Base-by-base conservation (phyloP, 352 stramenopile genomes). In the Pythium plurisporium region DNA sequence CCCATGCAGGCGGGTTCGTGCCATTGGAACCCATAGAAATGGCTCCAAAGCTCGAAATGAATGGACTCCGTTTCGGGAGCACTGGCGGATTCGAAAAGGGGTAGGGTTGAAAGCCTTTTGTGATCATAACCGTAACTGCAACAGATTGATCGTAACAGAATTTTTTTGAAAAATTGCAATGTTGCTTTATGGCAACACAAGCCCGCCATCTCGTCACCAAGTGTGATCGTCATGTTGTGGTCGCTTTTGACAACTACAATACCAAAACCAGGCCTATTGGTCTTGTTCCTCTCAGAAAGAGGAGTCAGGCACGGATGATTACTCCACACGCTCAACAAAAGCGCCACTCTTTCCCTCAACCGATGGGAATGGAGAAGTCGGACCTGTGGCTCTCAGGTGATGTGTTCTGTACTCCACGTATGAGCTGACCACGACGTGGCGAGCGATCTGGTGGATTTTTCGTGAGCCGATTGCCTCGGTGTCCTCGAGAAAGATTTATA, bases 11-110 rank as follows among this genome's bases (percentile, higher is more conserved):
- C 26, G 51, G 59, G 59, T 62, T 50, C 33, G 3, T 17, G 43
- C 6, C 9, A 19, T 19, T 4, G 9, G 26, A 53, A 34, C 36
- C 36, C 40, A 47, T 52, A 51, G 26, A 57, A 58, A 62, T 67
- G 47, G 60, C 45, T 62, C 25, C 59, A 56, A 41, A 58, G 33
- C 46, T 45, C 48, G 41, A 63, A 62, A 62, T 68, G 53, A 63
- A 68, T 62, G 60, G 53, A 42, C n/a, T n/a, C n/a, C n/a, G 23
- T 11, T 5, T 12, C n/a, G 19, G 27, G 29, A 20, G 29, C 22
- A 26, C 26, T 59, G 41, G 48, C 43, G 33, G 54, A 53, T 45
- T 61, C 41, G 34, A 26, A 27, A 23, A 38, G 50, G 59, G 52
- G 17, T 66, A 66, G 59, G 59, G 59, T 61, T 66, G 51, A 62